These are phyloP conservation scores for Diaporthe citriasiana DNA, from an alignment of 2,329 filamentous ascomycete genomes.

Conservation along the genomic window DNA sequence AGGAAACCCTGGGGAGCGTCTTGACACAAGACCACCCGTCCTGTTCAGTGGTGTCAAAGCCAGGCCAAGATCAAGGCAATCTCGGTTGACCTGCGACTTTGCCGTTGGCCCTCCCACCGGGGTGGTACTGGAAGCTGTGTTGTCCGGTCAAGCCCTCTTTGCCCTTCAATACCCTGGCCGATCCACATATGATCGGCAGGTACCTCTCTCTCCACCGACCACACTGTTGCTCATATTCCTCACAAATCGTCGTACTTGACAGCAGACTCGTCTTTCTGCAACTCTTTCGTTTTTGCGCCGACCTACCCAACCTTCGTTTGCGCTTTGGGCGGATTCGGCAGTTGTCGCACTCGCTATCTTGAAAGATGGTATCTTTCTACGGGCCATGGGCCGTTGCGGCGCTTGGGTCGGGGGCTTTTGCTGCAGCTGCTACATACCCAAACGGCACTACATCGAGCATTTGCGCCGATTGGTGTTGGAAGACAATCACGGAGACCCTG, in stretches of 20 bases:
- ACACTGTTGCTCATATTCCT: constrained; percentile 27
- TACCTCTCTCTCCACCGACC: constrained; percentile 21
- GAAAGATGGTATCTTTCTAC: constrained; percentile 41
- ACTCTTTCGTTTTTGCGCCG: constrained; percentile 34
- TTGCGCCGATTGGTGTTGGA: constrained; percentile 40
- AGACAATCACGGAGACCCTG: constrained; percentile 27
- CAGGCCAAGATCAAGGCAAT: constrained; percentile 28
- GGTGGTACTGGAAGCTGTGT: constrained; percentile 32
- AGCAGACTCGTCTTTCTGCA: constrained; percentile 37
- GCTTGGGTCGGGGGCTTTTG: constrained; percentile 33
- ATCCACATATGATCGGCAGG: constrained; percentile 37
- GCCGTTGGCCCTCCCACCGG: constrained; percentile 35
- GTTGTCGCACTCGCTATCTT: constrained; percentile 13
- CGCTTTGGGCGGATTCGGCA: constrained; percentile 28
- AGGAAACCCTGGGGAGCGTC: constrained; percentile 16
- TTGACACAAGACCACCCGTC: constrained; percentile 24
- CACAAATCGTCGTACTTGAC: constrained; percentile 33
- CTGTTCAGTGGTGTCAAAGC: constrained; percentile 19
- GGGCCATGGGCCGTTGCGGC: constrained; percentile 33
- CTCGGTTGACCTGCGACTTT: constrained; percentile 17
- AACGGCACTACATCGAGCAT: constrained; percentile 34
- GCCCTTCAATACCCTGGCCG: constrained; percentile 31
- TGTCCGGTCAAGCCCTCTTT: constrained; percentile 31
- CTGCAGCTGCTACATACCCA: constrained; percentile 21
- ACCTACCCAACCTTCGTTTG: constrained; percentile 39